Evolutionary conservation across 768 basidiomycete genomes (phyloP).

Genomic region (Lactarius pseudohatsudake): DNA sequence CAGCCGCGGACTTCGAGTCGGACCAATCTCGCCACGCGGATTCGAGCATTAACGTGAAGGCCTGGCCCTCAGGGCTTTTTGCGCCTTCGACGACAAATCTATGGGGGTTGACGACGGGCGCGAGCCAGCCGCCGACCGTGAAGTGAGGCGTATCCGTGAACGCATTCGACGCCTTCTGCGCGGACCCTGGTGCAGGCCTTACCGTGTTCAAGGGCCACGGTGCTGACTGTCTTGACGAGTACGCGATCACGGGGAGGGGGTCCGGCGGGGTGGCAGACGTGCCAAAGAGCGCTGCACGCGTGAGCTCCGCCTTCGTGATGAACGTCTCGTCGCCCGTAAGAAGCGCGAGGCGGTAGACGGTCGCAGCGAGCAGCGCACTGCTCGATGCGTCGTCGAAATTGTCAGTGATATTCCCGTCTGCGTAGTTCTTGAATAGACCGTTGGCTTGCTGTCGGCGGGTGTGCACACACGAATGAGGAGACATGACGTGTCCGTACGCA

Average conservation of each 20-base stretch:
- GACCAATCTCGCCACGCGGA: constrained; percentile 77
- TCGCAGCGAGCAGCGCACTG: constrained; percentile 71
- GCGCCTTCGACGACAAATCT: constrained; percentile 47
- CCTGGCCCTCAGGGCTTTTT: constrained; percentile 72
- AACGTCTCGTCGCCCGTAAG: constrained; percentile 48
- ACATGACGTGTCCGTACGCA: background rate
- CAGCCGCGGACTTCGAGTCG: constrained; percentile 32
- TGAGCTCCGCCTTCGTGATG: constrained; percentile 57
- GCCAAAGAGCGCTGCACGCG: constrained; percentile 42
- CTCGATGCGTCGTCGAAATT: constrained; percentile 70
- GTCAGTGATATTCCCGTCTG: constrained; percentile 47
- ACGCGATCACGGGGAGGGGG: constrained; percentile 7
- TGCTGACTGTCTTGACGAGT: constrained; percentile 30
- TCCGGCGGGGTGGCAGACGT: constrained; percentile 14
- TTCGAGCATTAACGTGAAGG: constrained; percentile 74
- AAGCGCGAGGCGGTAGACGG: constrained; percentile 71
- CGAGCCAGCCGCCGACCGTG: constrained; percentile 61
- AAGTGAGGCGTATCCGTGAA: constrained; percentile 41
- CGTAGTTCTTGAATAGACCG: constrained; percentile 73
- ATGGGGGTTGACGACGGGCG: constrained; percentile 75
- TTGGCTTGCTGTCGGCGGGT: constrained; percentile 40
- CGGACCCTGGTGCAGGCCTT: background rate
- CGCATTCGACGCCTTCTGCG: background rate
- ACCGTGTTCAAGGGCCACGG: constrained; percentile 18
- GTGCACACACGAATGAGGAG: constrained; percentile 18